Base-by-base conservation (phyloP, 2,329 filamentous ascomycete species). In the Acrodontium crateriforme region DNA sequence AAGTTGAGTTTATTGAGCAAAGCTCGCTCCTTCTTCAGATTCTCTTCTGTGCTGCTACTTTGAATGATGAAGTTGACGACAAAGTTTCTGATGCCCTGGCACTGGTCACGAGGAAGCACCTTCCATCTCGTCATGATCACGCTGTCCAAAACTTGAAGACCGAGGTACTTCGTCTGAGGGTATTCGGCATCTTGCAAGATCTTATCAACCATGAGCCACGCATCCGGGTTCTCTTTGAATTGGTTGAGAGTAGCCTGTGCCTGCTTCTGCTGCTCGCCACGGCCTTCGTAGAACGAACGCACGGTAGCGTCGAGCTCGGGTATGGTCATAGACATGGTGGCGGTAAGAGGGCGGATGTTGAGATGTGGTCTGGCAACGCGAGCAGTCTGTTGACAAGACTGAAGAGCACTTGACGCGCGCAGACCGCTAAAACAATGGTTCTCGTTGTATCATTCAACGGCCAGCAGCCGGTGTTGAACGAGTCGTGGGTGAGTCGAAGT, bases 91-190 rank as follows among this genome's bases (percentile, higher is more conserved):
- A 98, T 98, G 40, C 89, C 89, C 91, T 47, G 77, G 59, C 89
- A 94, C 61, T 98, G 89, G 42, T 95, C 87, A 50, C 84, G 75
- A 29, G 89, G 89, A 38, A 98, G 64, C 34, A 95, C 84, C 65
- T 94, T 98, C 91, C 89, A 98, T 65, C 89, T 77, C 43, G 89
- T 98, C 74, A 87, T 82, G 55, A 98, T 95, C 42, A 98, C 87
- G 71, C 83, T 84, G 63, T 98, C 89, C 40, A 98, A 74, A 42
- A 98, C 85, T 61, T 98, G 89, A 42, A 98, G 67, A 29, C 85
- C 89, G 49, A 98, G 68, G 57, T 92, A 98, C 66, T 98, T 98
- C 37, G 89, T 98, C 60, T 95, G 84, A 30, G 83, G 75, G 54
- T 94, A 92, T 55, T 78, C 78, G 40, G 89, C 81, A 56, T 92